Evolutionary conservation across 495 filamentous ascomycete genomes (phyloP), one percentile per base, ranked within the genome.

Genomic region (Xylaria longipes): DNA sequence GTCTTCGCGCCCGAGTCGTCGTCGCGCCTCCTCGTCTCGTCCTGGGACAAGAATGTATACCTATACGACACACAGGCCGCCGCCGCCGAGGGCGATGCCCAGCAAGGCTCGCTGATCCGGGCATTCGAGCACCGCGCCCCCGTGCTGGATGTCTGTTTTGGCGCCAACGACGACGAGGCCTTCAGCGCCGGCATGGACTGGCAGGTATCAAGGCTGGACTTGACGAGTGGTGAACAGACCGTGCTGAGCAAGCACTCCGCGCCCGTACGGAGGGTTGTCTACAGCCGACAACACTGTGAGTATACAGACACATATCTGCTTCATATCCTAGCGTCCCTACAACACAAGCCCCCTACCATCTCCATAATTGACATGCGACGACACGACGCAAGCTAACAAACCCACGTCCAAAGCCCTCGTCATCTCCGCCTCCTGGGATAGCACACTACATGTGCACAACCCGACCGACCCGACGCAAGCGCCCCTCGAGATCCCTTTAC

Each of bases 41-140:
- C 95, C 68, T 99, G 96, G 96, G 96, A 98, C 81, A 93, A 90
- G 81, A 87, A 93, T 80, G 89, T 97, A 31, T 97, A 97, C 81
- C 88, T 97, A 52, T 99, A 99, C 85, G 92, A 97, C 76, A 80
- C 88, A 66, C 70, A 73, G 69, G 71, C 72, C 41, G 85, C 87
- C 71, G 84, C 87, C 61, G 84, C 86, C 56, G 89, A 90, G 48
- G 87, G 89, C 71, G 89, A 87, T 12, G 88, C 87, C 25, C 69
- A 69, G 68, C 86, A 89, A 68, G 89, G 88, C 5, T 78, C 72
- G 17, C 86, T 97, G 27, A 77, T 94, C 29, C 84, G 88, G 66
- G 93, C 89, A 73, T 94, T 91, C 78, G 90, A 93, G 80, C 91
- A 96, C 79, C 90, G 90, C 67, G 94, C 94, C 11, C 95, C 96